These are phyloP conservation scores for Dothideomycetes sp. DNA, from an alignment of 2,329 filamentous ascomycete species.

Conservation along the genomic window DNA sequence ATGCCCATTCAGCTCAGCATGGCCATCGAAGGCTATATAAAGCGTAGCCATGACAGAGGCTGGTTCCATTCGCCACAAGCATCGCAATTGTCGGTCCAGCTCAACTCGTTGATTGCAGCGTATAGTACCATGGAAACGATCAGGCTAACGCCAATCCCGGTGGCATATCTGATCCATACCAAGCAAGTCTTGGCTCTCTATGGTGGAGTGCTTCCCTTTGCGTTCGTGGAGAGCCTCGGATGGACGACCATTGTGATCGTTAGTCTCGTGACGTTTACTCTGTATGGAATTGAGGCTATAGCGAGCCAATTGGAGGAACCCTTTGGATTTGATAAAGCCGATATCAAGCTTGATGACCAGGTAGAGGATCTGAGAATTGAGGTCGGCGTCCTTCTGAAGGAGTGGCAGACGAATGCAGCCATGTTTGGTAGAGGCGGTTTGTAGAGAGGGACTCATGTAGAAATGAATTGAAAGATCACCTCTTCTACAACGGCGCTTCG, in stretches of 20 bases:
- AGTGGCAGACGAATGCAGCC: slow-evolving; percentile 13
- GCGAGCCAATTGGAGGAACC: slow-evolving; percentile 56
- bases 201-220: slow-evolving; percentile 52
- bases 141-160: slow-evolving; percentile 53
- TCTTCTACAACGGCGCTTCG: slow-evolving; percentile 42
- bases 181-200: slow-evolving; percentile 56
- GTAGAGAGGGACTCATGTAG: not conserved
- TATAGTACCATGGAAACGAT: slow-evolving; percentile 59
- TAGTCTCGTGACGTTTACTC: slow-evolving; percentile 51
- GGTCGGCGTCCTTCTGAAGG: slow-evolving; percentile 13
- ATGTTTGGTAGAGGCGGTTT: slow-evolving; percentile 7
- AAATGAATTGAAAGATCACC: not conserved
- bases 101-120: slow-evolving; percentile 48
- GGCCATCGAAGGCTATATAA: slow-evolving; percentile 52
- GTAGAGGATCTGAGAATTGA: slow-evolving; percentile 46
- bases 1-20: slow-evolving; percentile 53
- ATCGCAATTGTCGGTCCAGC: slow-evolving; percentile 47
- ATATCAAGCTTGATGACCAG: slow-evolving; percentile 60
- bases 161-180: slow-evolving; percentile 57
- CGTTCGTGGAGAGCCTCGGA: slow-evolving; percentile 52
- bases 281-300: slow-evolving; percentile 57
- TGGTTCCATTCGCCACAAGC: slow-evolving; percentile 55
- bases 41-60: slow-evolving; percentile 44
- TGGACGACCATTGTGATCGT: slow-evolving; percentile 55
- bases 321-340: slow-evolving; percentile 56